These are phyloP conservation scores for Xylaria curta DNA, from an alignment of 495 filamentous ascomycete species.

Conservation along the genomic window DNA sequence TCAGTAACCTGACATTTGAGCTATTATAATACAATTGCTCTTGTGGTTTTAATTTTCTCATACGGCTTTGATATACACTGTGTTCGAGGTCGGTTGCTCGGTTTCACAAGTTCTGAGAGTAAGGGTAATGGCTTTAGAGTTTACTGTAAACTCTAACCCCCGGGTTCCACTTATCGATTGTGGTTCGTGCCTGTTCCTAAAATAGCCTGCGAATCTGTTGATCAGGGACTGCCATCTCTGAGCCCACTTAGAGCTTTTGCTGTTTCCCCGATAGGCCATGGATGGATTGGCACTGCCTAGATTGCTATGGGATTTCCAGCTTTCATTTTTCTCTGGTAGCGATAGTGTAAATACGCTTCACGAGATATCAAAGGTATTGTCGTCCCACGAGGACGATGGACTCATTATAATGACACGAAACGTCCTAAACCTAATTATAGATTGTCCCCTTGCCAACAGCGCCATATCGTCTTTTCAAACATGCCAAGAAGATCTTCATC, in stretches of 20 bases:
- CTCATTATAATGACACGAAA: not conserved
- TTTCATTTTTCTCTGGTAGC: too few species aligned
- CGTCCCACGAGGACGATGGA: not conserved
- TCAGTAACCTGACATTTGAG: too few species aligned
- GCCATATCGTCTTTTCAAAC: not conserved
- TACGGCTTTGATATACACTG: not conserved
- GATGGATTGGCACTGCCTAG: not conserved
- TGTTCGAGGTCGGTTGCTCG: not conserved
- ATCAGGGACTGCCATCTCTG: not conserved
- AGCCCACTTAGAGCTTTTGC: not conserved
- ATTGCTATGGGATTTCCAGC: not conserved
- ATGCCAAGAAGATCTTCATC: not conserved
- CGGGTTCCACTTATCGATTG: not conserved
- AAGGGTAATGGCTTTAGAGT: not conserved
- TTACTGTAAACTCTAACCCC: not conserved
- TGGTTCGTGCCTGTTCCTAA: not conserved
- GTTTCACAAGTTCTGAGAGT: not conserved
- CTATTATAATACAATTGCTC: not conserved
- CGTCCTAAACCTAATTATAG: not conserved
- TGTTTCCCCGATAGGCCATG: not conserved
- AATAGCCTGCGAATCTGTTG: not conserved
- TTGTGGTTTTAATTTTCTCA: not conserved
- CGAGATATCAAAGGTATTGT: not conserved
- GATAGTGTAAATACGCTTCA: not conserved
- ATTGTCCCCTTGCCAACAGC: not conserved